Evolutionary conservation across 768 basidiomycete species (phyloP).

Genomic region (Lactifluus echinatus): DNA sequence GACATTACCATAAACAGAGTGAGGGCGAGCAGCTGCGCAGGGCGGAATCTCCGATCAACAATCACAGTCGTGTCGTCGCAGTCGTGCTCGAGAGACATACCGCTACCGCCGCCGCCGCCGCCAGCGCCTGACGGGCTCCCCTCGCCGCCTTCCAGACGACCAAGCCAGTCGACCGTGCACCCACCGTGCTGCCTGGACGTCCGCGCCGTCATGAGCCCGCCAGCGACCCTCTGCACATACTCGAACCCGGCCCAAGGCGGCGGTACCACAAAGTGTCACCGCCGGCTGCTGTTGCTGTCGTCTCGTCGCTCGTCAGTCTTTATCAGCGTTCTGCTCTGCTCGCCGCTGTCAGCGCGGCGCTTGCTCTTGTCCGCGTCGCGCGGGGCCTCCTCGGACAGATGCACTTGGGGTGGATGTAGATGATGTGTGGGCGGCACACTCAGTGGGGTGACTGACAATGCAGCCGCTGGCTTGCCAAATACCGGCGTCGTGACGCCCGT

Average conservation of each 20-base stretch:
- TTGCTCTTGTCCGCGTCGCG: background rate
- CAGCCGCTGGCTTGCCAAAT: background rate
- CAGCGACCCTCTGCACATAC: conserved; percentile 3
- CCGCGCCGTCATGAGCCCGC: conserved; percentile 9
- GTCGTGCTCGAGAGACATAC: too few relatives aligned
- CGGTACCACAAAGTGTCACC: conserved; percentile 5
- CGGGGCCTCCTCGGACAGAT: background rate
- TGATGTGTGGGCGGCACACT: background rate
- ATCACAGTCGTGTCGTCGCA: too few relatives aligned
- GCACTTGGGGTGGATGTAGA: background rate
- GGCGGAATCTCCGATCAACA: too few relatives aligned
- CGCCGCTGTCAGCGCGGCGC: background rate
- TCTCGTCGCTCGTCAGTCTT: background rate
- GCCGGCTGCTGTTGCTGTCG: background rate
- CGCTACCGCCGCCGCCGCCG: too few relatives aligned
- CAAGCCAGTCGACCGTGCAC: conserved; percentile 3
- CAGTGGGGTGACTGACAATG: background rate
- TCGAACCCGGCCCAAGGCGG: conserved; percentile 7
- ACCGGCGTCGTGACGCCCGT: background rate
- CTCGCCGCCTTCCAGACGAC: background rate
- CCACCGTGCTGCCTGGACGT: background rate
- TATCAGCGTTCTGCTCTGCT: too few relatives aligned
- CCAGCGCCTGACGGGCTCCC: too few relatives aligned
- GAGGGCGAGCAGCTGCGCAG: too few relatives aligned
- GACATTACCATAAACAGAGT: background rate